These are phyloP conservation scores for Phaeotremella skinneri DNA, from an alignment of 768 basidiomycete species.

Conservation along the genomic window DNA sequence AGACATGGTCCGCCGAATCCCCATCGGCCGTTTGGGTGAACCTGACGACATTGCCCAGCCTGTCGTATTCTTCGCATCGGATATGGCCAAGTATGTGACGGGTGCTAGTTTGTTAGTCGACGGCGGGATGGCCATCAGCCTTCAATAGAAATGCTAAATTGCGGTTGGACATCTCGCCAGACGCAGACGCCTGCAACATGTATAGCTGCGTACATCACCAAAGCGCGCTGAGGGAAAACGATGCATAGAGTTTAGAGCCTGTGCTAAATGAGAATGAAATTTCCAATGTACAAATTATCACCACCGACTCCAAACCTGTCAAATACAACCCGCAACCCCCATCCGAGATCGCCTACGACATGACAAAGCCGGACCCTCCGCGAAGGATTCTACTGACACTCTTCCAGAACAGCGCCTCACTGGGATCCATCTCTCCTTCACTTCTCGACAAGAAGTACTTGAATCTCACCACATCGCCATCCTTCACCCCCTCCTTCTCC, in stretches of 20 bases:
- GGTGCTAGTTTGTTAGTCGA: constrained; percentile 58
- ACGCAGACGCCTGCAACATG: no score
- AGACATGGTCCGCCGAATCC: constrained; percentile 65
- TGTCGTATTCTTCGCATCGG: constrained; percentile 69
- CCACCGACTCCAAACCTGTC: background rate
- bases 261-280: no score
- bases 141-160: constrained; percentile 55
- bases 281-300: background rate
- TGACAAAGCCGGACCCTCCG: constrained; percentile 43
- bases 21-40: constrained; percentile 65
- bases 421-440: constrained; percentile 49
- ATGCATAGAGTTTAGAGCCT: no score
- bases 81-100: constrained; percentile 62
- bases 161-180: no score
- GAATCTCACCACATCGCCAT: constrained; percentile 47
- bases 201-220: no score
- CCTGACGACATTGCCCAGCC: constrained; percentile 74
- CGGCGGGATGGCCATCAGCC: constrained; percentile 71
- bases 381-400: constrained; percentile 43
- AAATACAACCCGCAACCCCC: background rate
- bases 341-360: constrained; percentile 21
- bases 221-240: no score
- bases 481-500: constrained; percentile 41
- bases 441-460: constrained; percentile 31
- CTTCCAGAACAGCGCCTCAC: constrained; percentile 49